phyloP scores from a whole-genome alignment of 208 protist species.

The Trypanosoma caninum region DNA sequence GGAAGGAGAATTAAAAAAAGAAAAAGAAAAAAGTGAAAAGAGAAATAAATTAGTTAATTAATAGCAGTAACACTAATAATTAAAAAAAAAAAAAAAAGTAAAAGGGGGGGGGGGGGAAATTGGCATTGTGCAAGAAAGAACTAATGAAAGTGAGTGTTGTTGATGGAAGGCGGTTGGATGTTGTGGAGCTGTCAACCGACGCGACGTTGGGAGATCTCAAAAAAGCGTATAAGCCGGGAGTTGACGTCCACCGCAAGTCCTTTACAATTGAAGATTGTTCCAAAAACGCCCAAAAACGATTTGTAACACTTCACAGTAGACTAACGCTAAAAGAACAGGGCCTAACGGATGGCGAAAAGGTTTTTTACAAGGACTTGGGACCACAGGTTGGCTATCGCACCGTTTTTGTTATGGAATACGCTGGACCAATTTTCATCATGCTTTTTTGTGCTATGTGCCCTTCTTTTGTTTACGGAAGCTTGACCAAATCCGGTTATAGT shows the following conservation, averaged over 20 bases:
- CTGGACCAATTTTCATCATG: constrained; percentile 91
- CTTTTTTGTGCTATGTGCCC: constrained; percentile 75
- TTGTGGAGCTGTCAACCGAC: constrained; percentile 50
- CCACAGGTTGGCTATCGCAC: constrained; percentile 92
- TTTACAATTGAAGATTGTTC: constrained; percentile 51
- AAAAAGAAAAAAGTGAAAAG: constrained; percentile 2
- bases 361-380: constrained; percentile 92
- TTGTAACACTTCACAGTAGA: constrained; percentile 45
- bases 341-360: constrained; percentile 53
- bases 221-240: constrained; percentile 52
- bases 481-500: constrained; percentile 30
- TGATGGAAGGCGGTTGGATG: constrained; percentile 42
- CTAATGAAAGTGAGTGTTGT: constrained; percentile 81
- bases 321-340: constrained; percentile 53
- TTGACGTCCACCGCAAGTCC: constrained; percentile 61
- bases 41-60: neutral
- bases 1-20: neutral
- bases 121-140: too few species aligned
- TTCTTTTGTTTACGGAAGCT: constrained; percentile 65
- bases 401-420: constrained; percentile 95
- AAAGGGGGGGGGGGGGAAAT: too few species aligned
- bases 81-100: neutral
- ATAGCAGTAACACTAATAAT: neutral
- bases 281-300: constrained; percentile 37
- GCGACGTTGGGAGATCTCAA: constrained; percentile 72